Percentiles rank a stretch among this genome's conserved stretches.
phyloP scores from a whole-genome alignment of 305 asterid species.

The Fraxinus latifolia region DNA sequence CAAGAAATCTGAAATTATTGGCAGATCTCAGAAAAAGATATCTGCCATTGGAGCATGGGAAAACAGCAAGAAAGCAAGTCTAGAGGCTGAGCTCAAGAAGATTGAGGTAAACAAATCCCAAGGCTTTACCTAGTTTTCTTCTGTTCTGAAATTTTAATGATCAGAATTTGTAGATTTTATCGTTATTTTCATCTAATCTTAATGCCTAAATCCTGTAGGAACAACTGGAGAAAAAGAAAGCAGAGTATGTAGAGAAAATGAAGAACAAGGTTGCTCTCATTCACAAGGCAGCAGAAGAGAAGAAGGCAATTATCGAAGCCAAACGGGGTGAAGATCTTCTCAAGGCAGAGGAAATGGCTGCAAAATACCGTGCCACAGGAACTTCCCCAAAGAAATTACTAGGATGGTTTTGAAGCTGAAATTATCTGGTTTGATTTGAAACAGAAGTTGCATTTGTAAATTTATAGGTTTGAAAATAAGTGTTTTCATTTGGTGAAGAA shows the following conservation, averaged over 20 bases:
- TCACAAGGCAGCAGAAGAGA: conserved; percentile 81
- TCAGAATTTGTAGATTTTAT: neutral
- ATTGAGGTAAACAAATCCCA: conserved; percentile 37
- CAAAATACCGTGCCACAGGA: conserved; percentile 38
- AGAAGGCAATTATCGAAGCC: conserved; percentile 42
- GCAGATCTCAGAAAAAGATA: conserved; percentile 42
- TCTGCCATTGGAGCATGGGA: conserved; percentile 48
- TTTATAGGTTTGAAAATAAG: conserved; percentile 15
- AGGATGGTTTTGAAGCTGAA: conserved; percentile 39
- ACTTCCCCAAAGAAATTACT: conserved; percentile 33
- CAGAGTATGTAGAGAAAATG: conserved; percentile 43
- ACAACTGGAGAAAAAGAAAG: conserved; percentile 43
- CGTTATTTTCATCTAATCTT: neutral
- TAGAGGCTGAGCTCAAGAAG: conserved; percentile 47
- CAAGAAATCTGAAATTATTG: conserved; percentile 15
- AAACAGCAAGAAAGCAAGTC: conserved; percentile 48
- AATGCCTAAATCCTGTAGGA: conserved; percentile 32
- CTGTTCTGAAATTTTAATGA: neutral
- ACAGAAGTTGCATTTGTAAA: conserved; percentile 20
- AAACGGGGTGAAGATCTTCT: conserved; percentile 34
- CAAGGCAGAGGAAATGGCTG: conserved; percentile 44
- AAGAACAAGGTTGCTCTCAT: conserved; percentile 52
- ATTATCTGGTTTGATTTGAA: neutral
- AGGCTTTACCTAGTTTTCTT: neutral
- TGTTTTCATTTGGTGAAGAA: conserved; percentile 41